A percentile compares a stretch with the other conserved stretches of the same genome.
Conservation (phyloP, 345 rosid species). For the Boechera retrofracta region DNA sequence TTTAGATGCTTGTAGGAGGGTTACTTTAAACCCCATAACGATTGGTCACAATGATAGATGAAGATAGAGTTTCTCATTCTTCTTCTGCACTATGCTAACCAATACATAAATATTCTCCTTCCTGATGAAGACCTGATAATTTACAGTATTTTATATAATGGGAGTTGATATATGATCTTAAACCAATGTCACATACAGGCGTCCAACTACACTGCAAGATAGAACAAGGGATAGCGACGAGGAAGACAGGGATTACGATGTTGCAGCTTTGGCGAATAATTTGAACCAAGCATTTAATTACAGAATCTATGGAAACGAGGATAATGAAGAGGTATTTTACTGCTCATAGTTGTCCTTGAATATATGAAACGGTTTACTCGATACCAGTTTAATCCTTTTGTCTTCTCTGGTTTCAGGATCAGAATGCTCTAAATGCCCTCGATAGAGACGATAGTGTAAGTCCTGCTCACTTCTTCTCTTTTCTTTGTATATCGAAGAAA, state of each 20-base stretch:
- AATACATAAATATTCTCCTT: not conserved
- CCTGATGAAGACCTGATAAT: not conserved
- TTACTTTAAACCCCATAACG: conserved; percentile 4
- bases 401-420: conserved; percentile 59
- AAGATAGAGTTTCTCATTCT: not conserved
- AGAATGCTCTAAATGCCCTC: conserved; percentile 62
- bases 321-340: conserved; percentile 72
- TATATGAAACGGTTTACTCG: not conserved
- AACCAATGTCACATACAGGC: conserved; percentile 57
- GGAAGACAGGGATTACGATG: conserved; percentile 92
- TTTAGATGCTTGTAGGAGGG: not conserved
- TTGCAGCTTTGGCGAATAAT: conserved; percentile 92
- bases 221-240: conserved; percentile 94
- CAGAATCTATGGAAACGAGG: conserved; percentile 86
- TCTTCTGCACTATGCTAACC: not conserved
- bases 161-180: conserved; percentile 4
- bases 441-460: conserved; percentile 87
- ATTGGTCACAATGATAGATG: conserved; percentile 13
- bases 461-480: not conserved
- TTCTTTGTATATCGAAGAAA: conserved; percentile 7
- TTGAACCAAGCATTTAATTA: conserved; percentile 90
- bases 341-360: not conserved
- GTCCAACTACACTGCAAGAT: conserved; percentile 91
- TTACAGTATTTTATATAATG: conserved; percentile 1
- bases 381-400: conserved; percentile 5